Conservation (phyloP, 2,329 filamentous ascomycete genomes). For the Triangularia verruculosa region DNA sequence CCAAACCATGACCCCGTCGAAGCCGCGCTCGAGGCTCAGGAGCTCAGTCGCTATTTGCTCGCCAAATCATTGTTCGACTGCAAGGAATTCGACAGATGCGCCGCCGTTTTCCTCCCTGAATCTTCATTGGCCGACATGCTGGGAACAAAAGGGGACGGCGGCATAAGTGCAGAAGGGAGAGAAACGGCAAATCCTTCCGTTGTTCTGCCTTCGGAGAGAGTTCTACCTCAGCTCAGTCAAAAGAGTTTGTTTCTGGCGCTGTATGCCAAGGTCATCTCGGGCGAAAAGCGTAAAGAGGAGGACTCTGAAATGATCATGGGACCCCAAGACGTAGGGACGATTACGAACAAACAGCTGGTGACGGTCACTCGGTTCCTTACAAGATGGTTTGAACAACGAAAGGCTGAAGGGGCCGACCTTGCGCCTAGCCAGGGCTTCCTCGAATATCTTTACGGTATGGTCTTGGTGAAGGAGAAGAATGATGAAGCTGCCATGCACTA, state of each 20-base stretch:
- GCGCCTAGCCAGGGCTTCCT: constrained; percentile 82
- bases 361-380: constrained; percentile 73
- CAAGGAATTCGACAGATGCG: constrained; percentile 89
- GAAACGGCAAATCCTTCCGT: constrained; percentile 60
- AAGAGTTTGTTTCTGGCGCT: constrained; percentile 88
- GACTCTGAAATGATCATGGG: constrained; percentile 97
- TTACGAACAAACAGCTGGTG: constrained; percentile 80
- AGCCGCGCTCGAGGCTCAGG: constrained; percentile 70
- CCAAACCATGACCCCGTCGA: constrained; percentile 68
- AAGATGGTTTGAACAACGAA: constrained; percentile 72
- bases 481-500: constrained; percentile 80
- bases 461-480: constrained; percentile 87
- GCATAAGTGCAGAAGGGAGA: constrained; percentile 29
- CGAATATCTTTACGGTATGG: constrained; percentile 88
- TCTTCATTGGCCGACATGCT: constrained; percentile 68
- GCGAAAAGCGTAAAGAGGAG: constrained; percentile 94
- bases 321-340: constrained; percentile 81
- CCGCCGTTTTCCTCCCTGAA: constrained; percentile 82
- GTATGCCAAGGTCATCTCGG: constrained; percentile 88
- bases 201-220: constrained; percentile 24
- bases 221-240: constrained; percentile 68
- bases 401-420: constrained; percentile 55
- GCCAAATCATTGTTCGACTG: constrained; percentile 96
- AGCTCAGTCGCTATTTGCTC: constrained; percentile 79
- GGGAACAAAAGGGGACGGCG: constrained; percentile 40